Conservation (phyloP, 495 filamentous ascomycete species). For the Tetracladium setigerum region DNA sequence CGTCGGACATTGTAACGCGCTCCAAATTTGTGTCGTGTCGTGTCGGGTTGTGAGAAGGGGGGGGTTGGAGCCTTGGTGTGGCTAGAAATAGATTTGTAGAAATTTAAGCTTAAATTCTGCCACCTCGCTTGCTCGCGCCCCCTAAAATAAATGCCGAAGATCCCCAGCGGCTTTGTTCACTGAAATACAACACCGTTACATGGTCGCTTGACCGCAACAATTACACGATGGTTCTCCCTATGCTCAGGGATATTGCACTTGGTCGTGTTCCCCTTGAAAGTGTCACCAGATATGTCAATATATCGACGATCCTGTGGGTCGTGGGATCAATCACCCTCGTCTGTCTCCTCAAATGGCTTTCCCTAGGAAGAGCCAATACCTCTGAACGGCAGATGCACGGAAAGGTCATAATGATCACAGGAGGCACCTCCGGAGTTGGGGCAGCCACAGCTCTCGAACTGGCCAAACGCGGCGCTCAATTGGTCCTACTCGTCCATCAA, state of each 20-base stretch:
- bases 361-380: slow-evolving; percentile 62
- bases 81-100: neutral
- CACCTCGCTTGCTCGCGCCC: neutral
- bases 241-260: slow-evolving; percentile 49
- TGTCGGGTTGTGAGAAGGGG: neutral
- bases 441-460: slow-evolving; percentile 65
- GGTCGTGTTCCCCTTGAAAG: slow-evolving; percentile 51
- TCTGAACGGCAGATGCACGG: slow-evolving; percentile 86
- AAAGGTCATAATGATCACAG: slow-evolving; percentile 89
- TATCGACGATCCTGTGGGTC: slow-evolving; percentile 48
- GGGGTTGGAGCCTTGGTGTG: no score
- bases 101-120: slow-evolving; percentile 16
- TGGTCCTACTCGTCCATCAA: slow-evolving; percentile 83
- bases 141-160: neutral
- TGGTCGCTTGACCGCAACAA: neutral
- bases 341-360: slow-evolving; percentile 67
- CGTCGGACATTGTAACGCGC: slow-evolving; percentile 14
- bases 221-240: slow-evolving; percentile 33
- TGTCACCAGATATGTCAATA: slow-evolving; percentile 28
- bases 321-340: slow-evolving; percentile 51
- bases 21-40: neutral
- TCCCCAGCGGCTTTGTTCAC: no score
- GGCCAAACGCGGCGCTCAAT: slow-evolving; percentile 77
- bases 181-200: neutral
- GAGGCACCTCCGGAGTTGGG: slow-evolving; percentile 91